Conservation (phyloP, 2,329 filamentous ascomycete species). For the Boeremia lycopersici region DNA sequence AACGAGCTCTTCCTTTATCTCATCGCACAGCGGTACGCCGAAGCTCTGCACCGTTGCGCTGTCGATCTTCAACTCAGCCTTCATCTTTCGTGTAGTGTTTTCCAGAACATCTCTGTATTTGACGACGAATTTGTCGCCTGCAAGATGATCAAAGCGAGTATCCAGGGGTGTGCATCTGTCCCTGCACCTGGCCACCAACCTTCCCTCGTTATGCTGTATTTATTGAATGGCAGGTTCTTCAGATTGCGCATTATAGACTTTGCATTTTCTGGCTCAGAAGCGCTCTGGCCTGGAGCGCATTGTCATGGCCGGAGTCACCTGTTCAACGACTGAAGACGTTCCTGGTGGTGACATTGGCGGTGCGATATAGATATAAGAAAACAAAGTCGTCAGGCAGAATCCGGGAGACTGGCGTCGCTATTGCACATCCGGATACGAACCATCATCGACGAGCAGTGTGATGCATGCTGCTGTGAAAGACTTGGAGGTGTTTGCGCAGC, state of each 20-base stretch:
- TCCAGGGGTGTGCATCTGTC: constrained; percentile 19
- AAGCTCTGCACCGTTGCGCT: constrained; percentile 6
- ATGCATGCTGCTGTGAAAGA: constrained; percentile 59
- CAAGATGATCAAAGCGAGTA: constrained; percentile 14
- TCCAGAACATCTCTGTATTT: background rate
- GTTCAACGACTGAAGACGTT: constrained; percentile 61
- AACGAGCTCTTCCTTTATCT: constrained; percentile 11
- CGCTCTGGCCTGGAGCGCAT: constrained; percentile 17
- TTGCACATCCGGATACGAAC: constrained; percentile 45
- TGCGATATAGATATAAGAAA: constrained; percentile 54
- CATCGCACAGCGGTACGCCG: constrained; percentile 13
- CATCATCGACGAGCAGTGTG: constrained; percentile 55
- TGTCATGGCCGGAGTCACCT: constrained; percentile 51
- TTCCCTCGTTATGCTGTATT: constrained; percentile 49
- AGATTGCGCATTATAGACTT: constrained; percentile 37
- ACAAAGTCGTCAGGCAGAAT: constrained; percentile 61
- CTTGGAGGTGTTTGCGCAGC: constrained; percentile 63
- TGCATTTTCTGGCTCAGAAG: constrained; percentile 16
- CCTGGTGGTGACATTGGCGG: constrained; percentile 58
- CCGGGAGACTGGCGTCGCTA: constrained; percentile 57
- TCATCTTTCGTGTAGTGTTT: constrained; percentile 1
- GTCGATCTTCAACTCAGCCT: constrained; percentile 13
- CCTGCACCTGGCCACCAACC: constrained; percentile 13
- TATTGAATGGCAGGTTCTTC: constrained; percentile 52
- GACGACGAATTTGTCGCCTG: constrained; percentile 4